Base-by-base conservation (phyloP, 139 green algal species). In the Volvox reticuliferus region DNA sequence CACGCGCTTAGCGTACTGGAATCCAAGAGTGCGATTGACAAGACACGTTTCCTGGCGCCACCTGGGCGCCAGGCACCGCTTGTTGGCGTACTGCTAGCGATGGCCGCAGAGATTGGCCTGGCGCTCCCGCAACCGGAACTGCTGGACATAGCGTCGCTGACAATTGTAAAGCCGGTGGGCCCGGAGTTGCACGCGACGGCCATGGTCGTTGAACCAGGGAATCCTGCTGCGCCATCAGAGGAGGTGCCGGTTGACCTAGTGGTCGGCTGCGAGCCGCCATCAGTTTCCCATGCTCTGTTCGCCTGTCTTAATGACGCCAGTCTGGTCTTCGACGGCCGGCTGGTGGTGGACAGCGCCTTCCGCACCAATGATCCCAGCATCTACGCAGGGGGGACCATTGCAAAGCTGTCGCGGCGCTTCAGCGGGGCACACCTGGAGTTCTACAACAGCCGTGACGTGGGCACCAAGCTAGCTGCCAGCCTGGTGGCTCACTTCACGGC, bases 331-430 rank as follows among this genome's bases (percentile, higher is more conserved):
- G 96, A 97, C 86, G 96, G 96, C 0, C 93, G 95, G 20, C 37
- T 97, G n/a, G 95, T 97, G 22, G 94, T 97, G 24, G 95, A 97
- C 89, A 91, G 62, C 12, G 33, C 36, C n/a, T 97, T 96, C 88
- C 75, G 92, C 33, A 97, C 94, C 30, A 95, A 91, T 79, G 95
- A 97, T 79, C 50, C 88, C 20, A 37, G 82, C 81, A 95, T 97
- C 80, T 96, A 94, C 79, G 96, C 91, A 13, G 94, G 92, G 13
- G 96, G 96, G 20, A 90, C 94, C 0, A 30, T 92, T 12, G 94
- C 95, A 33, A 96, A 96, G 86, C 95, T 97, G 55, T 96, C 94
- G 12, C 91, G 94, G 1, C 86, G 82, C 20, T 93, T 88, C 85
- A 91, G 91, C n/a, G 82, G 87, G 32, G 82, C 95, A 20, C 81